phyloP scores from a whole-genome alignment of 2,329 filamentous ascomycete species.

The Epichloe baconii region DNA sequence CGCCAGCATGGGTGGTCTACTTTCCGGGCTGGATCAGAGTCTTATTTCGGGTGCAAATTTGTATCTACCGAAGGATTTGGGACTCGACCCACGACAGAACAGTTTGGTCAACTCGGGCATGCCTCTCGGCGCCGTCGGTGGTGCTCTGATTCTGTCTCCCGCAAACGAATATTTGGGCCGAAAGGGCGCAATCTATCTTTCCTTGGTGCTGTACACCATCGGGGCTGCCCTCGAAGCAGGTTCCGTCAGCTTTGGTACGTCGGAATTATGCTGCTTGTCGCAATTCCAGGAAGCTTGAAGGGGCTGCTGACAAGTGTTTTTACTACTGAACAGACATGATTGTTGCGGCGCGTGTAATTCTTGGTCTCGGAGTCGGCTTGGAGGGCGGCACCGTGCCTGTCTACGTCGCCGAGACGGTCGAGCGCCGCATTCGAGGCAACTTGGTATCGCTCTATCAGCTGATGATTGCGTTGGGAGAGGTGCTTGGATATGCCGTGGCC shows the following conservation, averaged over 20 bases:
- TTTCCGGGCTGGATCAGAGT: slow-evolving; percentile 61
- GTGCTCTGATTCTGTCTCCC: slow-evolving; percentile 53
- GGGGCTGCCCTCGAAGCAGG: slow-evolving; percentile 57
- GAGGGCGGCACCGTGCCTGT: slow-evolving; percentile 64
- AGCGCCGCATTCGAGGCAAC: slow-evolving; percentile 54
- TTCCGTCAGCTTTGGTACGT: slow-evolving; percentile 45
- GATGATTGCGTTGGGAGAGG: slow-evolving; percentile 63
- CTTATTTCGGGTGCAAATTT: slow-evolving; percentile 60
- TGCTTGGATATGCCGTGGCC: slow-evolving; percentile 58
- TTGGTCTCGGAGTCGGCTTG: slow-evolving; percentile 58
- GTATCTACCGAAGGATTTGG: slow-evolving; percentile 46
- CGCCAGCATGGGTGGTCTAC: slow-evolving; percentile 61
- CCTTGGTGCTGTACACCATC: slow-evolving; percentile 56
- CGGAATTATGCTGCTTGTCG: neutral
- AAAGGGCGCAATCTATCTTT: slow-evolving; percentile 55
- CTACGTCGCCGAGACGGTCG: slow-evolving; percentile 62
- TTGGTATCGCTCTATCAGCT: slow-evolving; percentile 63
- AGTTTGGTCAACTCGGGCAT: slow-evolving; percentile 58
- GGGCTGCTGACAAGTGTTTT: neutral
- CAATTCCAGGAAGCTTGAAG: neutral
- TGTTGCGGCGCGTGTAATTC: slow-evolving; percentile 51
- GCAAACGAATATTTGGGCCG: slow-evolving; percentile 55
- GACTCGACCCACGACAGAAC: slow-evolving; percentile 41
- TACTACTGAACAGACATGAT: slow-evolving; percentile 41
- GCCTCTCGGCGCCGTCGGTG: slow-evolving; percentile 58